Percentiles rank a stretch among this genome's conserved stretches.
These are phyloP conservation scores for Leccinum griseonigrum DNA, from an alignment of 1,284 basidiomycete species.

Conservation along the genomic window DNA sequence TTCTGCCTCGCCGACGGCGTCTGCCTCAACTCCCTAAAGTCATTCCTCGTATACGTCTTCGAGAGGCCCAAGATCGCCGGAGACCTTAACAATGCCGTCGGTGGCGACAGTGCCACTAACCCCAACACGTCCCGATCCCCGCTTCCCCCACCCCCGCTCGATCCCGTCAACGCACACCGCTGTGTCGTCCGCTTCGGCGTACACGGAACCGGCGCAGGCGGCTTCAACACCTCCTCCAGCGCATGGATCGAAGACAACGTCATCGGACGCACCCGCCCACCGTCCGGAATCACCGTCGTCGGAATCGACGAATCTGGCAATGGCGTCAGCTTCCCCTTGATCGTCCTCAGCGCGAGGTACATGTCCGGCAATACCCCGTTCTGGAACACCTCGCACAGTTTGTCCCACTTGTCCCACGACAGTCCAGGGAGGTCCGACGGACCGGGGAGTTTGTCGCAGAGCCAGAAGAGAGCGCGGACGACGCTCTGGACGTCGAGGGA, in stretches of 20 bases:
- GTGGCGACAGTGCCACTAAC: constrained; percentile 44
- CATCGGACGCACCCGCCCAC: constrained; percentile 4
- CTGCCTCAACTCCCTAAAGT: constrained; percentile 71
- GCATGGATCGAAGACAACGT: constrained; percentile 21
- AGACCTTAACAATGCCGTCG: constrained; percentile 65
- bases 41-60: constrained; percentile 74
- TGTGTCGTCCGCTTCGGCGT: constrained; percentile 23
- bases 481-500: constrained; percentile 30
- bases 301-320: constrained; percentile 28
- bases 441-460: constrained; percentile 30
- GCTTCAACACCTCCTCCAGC: constrained; percentile 26
- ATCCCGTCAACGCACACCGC: constrained; percentile 1
- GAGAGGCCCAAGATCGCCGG: constrained; percentile 75
- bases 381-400: constrained; percentile 30
- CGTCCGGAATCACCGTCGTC: constrained; percentile 28
- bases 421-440: constrained; percentile 35
- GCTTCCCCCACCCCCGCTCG: constrained; percentile 13
- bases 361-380: constrained; percentile 27
- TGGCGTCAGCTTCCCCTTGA: constrained; percentile 31
- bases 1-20: constrained; percentile 66
- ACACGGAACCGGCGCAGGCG: constrained; percentile 22
- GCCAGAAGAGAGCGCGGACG: constrained; percentile 30
- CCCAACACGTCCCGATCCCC: constrained; percentile 28
- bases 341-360: constrained; percentile 26
- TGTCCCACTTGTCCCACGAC: constrained; percentile 34